Evolutionary conservation across 345 rosid genomes (phyloP), one percentile per base, ranked within the genome.

Genomic region (Citrus trifoliata): DNA sequence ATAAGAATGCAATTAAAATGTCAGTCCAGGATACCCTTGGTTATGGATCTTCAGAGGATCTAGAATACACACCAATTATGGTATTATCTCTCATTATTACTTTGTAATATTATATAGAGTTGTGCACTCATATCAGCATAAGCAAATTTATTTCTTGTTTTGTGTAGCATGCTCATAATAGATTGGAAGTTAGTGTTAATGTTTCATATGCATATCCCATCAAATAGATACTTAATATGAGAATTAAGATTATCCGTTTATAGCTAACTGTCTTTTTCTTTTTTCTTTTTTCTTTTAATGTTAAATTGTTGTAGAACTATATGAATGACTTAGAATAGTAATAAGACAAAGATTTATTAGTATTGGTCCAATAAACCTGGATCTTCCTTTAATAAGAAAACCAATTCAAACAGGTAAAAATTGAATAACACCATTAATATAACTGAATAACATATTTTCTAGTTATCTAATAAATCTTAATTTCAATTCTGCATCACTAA

Each of bases 21-120:
- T 88, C 99, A 0, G 91, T 88, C 81, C 86, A 86, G 78, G 88
- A 91, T 30, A 85, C 85, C 70, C 84, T 93, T 62, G 80, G 82
- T 72, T 56, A 74, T 61, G 83, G 79, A 60, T 63, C 79, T 79
- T 81, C 88, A 63, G 78, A 74, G 51, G 83, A 82, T 82, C 70
- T 40, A 70, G 87, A 79, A 65, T n/a, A 76, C 76, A 72, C 32
- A 53, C 72, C 87, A 8, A 48, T 67, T 68, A 58, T 63, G 92
- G 95, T 88, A 75, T 79, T 27, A 4, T 67, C 19, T 46, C 61
- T 46, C 28, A 40, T 59, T 2, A 25, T 22, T 67, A 61, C 38
- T 25, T 70, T 14, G 56, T 62, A 63, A 67, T 67, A 51, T 24
- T 51, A 13, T 71, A 33, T n/a, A 64, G 21, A 8, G 13, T 56